Evolutionary conservation across 1,284 basidiomycete genomes (phyloP).

Genomic region (Cystobasidium sp.): DNA sequence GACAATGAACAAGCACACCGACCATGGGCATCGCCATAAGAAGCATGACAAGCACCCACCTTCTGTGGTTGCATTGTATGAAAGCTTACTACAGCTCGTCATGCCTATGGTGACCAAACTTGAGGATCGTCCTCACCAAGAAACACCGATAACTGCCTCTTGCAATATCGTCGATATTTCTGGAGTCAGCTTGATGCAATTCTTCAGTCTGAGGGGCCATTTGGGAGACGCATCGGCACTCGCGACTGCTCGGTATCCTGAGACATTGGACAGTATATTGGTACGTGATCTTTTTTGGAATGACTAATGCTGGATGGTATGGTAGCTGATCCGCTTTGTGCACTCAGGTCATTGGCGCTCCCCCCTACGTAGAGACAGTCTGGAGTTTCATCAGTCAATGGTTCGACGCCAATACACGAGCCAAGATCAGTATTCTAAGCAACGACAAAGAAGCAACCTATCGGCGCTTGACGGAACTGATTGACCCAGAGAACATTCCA

Average conservation of each 20-base stretch:
- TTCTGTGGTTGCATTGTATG: conserved; percentile 37
- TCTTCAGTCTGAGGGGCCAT: conserved; percentile 71
- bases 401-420: conserved; percentile 36
- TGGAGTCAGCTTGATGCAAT: conserved; percentile 64
- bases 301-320: neutral
- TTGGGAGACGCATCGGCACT: conserved; percentile 73
- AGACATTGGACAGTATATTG: conserved; percentile 57
- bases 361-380: conserved; percentile 73
- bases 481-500: conserved; percentile 67
- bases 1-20: conserved; percentile 22
- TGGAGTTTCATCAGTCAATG: conserved; percentile 35
- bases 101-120: conserved; percentile 21
- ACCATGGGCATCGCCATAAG: conserved; percentile 7
- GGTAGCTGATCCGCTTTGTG: neutral
- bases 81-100: conserved; percentile 27
- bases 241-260: conserved; percentile 77
- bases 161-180: conserved; percentile 75
- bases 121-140: conserved; percentile 63
- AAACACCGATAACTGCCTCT: conserved; percentile 64
- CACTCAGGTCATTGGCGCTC: conserved; percentile 70
- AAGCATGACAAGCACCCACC: conserved; percentile 25
- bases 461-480: conserved; percentile 55
- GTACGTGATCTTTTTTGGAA: neutral
- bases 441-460: conserved; percentile 45
- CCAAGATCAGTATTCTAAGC: conserved; percentile 49